Evolutionary conservation across 148 eudicot species (phyloP).

Genomic region (Vaccinium macrocarpon): DNA sequence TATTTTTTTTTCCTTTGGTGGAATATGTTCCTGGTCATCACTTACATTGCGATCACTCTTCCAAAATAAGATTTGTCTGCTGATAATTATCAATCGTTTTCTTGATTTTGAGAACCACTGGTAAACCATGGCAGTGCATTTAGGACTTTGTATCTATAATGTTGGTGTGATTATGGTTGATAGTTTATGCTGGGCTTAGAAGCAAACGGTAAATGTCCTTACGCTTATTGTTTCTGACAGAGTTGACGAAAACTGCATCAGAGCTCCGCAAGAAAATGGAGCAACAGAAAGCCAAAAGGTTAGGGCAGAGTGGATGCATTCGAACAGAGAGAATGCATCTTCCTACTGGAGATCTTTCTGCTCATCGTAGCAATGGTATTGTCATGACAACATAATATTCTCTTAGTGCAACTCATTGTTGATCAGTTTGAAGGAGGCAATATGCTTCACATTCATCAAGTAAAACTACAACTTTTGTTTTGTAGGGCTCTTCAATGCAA

Average conservation of each 20-base stretch:
- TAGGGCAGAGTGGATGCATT: conserved; percentile 10
- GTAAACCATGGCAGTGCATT: neutral
- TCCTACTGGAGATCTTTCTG: conserved; percentile 18
- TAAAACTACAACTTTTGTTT: conserved; percentile 10
- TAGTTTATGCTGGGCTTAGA: neutral
- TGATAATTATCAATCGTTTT: neutral
- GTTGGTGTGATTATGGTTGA: neutral
- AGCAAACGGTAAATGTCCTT: neutral
- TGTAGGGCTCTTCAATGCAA: conserved; percentile 20
- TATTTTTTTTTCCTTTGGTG: no score
- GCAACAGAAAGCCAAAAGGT: conserved; percentile 23
- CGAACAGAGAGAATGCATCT: conserved; percentile 16
- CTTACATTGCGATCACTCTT: no score
- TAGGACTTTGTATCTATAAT: neutral
- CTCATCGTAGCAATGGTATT: conserved; percentile 23
- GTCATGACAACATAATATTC: neutral
- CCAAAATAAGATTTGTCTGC: no score
- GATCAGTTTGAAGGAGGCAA: neutral
- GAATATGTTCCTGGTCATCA: no score
- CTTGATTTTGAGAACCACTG: neutral
- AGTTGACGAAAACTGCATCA: conserved; percentile 35
- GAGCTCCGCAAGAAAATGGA: conserved; percentile 36
- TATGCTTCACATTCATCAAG: neutral
- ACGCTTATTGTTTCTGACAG: conserved; percentile 24
- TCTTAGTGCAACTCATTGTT: neutral